Conservation (phyloP, 164 flowering plant genomes). For the Chimonanthus salicifolius region DNA sequence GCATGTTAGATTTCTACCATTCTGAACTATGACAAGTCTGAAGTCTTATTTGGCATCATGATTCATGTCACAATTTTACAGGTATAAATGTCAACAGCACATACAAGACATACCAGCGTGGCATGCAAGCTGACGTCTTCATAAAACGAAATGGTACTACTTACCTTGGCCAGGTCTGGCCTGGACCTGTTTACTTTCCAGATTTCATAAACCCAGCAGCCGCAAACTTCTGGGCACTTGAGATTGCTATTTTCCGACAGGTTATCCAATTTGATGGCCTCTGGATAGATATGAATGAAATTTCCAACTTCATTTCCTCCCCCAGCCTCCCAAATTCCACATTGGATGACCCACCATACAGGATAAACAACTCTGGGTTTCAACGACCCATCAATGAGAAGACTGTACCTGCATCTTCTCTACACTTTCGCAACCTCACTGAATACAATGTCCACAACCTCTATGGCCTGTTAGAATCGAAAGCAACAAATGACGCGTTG, state of each 20-base stretch:
- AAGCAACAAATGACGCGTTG: conserved; percentile 51
- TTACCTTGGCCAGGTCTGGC: conserved; percentile 74
- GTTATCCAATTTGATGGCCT: conserved; percentile 65
- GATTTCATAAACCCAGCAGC: conserved; percentile 57
- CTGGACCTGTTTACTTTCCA: conserved; percentile 67
- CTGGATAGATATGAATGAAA: conserved; percentile 94
- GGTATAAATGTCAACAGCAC: conserved; percentile 60
- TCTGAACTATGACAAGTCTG: neutral
- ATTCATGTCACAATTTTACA: conserved; percentile 12
- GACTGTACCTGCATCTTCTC: conserved; percentile 53
- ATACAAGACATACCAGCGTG: conserved; percentile 53
- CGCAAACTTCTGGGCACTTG: conserved; percentile 43
- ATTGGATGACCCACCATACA: conserved; percentile 74
- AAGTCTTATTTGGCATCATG: neutral
- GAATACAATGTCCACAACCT: conserved; percentile 70
- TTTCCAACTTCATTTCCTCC: conserved; percentile 57
- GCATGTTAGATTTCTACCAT: no score
- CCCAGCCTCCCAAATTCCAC: conserved; percentile 34
- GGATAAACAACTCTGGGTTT: conserved; percentile 43
- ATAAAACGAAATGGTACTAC: conserved; percentile 51
- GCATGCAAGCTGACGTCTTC: conserved; percentile 55
- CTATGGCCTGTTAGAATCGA: conserved; percentile 52
- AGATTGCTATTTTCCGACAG: conserved; percentile 47
- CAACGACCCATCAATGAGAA: conserved; percentile 35
- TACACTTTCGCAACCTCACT: conserved; percentile 44